Percentiles rank a stretch among this genome's conserved stretches.
These are phyloP conservation scores for Aspergillus funiculosus DNA, from an alignment of 495 filamentous ascomycete genomes.

Conservation along the genomic window DNA sequence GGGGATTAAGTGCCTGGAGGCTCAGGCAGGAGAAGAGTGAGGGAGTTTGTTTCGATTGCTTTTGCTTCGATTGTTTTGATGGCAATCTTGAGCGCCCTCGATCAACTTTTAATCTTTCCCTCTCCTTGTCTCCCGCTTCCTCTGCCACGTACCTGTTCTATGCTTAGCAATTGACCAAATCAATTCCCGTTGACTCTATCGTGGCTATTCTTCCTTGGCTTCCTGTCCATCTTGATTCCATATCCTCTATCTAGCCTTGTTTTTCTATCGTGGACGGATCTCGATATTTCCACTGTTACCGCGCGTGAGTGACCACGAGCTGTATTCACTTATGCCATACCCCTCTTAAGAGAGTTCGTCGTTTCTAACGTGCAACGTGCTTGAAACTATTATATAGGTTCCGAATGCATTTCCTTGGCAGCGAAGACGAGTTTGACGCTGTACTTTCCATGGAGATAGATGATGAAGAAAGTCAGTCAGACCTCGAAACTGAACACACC, in stretches of 20 bases:
- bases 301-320: neutral
- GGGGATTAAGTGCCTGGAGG: conserved; percentile 9
- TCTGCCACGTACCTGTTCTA: neutral
- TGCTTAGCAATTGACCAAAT: no score
- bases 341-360: no score
- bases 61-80: conserved; percentile 3
- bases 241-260: no score
- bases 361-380: neutral
- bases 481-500: neutral
- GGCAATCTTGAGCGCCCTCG: neutral
- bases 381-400: neutral
- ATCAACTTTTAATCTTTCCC: neutral
- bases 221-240: no score
- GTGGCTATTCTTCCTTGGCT: no score
- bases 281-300: neutral
- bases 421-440: neutral
- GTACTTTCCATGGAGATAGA: neutral
- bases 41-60: neutral
- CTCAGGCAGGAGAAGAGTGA: neutral
- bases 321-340: no score
- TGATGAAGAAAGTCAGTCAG: neutral
- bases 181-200: no score
- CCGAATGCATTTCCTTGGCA: neutral
- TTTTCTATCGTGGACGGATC: no score
- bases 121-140: neutral